These are phyloP conservation scores for Globisporangium irregulare DNA, from an alignment of 352 stramenopile genomes.

Conservation along the genomic window DNA sequence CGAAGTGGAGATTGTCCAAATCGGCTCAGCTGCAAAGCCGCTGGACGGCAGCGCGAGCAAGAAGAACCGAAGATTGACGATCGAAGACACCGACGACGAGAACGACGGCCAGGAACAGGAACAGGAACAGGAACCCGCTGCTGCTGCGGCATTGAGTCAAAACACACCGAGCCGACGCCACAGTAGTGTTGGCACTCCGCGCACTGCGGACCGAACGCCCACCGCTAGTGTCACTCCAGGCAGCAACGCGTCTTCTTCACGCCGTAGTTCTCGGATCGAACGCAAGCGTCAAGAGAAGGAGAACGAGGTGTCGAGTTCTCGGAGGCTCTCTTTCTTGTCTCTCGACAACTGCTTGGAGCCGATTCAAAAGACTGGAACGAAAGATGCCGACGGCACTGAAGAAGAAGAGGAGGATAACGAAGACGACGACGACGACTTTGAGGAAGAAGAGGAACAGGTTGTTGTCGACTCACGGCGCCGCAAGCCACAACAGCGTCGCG, in stretches of 20 bases:
- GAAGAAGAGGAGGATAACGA: constrained; percentile 15
- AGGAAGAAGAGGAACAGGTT: constrained; percentile 23
- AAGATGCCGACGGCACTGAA: constrained; percentile 23
- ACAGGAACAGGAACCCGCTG: not conserved
- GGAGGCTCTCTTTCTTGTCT: constrained; percentile 59
- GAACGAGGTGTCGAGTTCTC: constrained; percentile 23
- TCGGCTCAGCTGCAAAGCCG: constrained; percentile 21
- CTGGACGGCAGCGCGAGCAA: constrained; percentile 27
- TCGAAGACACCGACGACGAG: constrained; percentile 67
- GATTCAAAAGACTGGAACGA: constrained; percentile 13
- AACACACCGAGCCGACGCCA: not conserved
- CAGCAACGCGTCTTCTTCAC: constrained; percentile 34
- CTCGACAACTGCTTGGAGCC: constrained; percentile 69
- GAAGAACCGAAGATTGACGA: constrained; percentile 29
- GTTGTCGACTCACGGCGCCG: constrained; percentile 8
- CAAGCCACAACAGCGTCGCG: constrained; percentile 12
- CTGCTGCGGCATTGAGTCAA: constrained; percentile 10
- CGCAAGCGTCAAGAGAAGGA: constrained; percentile 51
- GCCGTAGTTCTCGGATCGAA: constrained; percentile 64
- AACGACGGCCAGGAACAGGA: not conserved
- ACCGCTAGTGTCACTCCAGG: constrained; percentile 3
- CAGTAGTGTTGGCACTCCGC: constrained; percentile 2
- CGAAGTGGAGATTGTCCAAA: constrained; percentile 51
- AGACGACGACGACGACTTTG: constrained; percentile 30
- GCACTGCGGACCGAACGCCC: not conserved